Evolutionary conservation across 1,284 basidiomycete species (phyloP).

Genomic region (Cryptococcus sp.): DNA sequence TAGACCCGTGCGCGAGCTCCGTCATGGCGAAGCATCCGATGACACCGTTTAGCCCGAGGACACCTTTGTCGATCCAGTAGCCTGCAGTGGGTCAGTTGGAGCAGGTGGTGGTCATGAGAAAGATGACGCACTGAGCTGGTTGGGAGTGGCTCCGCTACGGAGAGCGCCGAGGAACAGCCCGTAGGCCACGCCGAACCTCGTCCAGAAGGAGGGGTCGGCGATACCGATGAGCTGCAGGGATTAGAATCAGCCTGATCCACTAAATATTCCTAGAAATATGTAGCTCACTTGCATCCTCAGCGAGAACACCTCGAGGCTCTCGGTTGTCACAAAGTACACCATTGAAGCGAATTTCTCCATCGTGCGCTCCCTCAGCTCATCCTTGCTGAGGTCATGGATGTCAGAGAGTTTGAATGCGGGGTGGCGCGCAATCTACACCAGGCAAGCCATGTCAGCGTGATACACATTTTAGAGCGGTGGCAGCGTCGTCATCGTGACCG

Average conservation of each 20-base stretch:
- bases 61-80: conserved; percentile 58
- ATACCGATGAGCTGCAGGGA: conserved; percentile 42
- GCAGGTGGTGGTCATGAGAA: neutral
- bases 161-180: conserved; percentile 55
- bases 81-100: conserved; percentile 20
- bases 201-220: conserved; percentile 58
- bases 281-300: conserved; percentile 54
- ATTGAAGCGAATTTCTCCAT: conserved; percentile 53
- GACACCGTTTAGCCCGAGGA: conserved; percentile 55
- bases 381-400: conserved; percentile 58
- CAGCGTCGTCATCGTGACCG: neutral
- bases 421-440: conserved; percentile 50
- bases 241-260: conserved; percentile 1
- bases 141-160: conserved; percentile 47
- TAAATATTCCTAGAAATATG: neutral
- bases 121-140: conserved; percentile 43
- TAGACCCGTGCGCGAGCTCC: conserved; percentile 53
- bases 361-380: conserved; percentile 54
- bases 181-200: conserved; percentile 56
- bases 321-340: conserved; percentile 53
- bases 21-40: conserved; percentile 61
- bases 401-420: conserved; percentile 56
- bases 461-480: neutral
- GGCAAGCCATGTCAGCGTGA: neutral
- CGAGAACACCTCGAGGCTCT: conserved; percentile 53